These are phyloP conservation scores for Quercus bicolor DNA, from an alignment of 306 rosid species.

Conservation along the genomic window DNA sequence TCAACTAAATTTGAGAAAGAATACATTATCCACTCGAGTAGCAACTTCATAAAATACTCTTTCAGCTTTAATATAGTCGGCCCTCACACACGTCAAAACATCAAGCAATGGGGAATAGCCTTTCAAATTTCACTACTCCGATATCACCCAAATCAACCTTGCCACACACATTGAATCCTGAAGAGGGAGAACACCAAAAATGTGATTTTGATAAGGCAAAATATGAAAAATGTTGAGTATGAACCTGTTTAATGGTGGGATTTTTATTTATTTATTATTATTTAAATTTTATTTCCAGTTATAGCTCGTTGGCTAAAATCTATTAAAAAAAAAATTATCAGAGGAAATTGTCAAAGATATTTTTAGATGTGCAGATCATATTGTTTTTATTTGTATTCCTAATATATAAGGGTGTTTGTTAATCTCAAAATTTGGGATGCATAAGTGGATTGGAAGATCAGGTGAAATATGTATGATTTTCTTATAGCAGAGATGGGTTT, in stretches of 20 bases:
- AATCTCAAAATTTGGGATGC: background rate
- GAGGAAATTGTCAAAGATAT: background rate
- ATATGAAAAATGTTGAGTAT: background rate
- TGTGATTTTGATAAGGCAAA: background rate
- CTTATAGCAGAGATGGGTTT: background rate
- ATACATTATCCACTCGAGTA: no score
- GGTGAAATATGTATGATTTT: background rate
- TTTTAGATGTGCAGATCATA: background rate
- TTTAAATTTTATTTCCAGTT: no score
- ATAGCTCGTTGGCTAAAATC: no score
- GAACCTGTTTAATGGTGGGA: background rate
- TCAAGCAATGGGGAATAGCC: no score
- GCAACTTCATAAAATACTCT: no score
- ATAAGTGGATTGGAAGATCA: background rate
- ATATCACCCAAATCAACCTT: no score
- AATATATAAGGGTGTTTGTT: background rate
- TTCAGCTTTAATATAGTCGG: no score
- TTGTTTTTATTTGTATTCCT: background rate
- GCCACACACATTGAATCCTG: no score
- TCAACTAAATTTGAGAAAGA: no score
- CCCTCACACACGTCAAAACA: no score
- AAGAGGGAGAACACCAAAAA: background rate
- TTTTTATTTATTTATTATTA: background rate
- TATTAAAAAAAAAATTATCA: background rate
- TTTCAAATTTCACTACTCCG: no score